Conservation (phyloP, 108 stramenopile species). For the Pseudonitzschia multistriata region DNA sequence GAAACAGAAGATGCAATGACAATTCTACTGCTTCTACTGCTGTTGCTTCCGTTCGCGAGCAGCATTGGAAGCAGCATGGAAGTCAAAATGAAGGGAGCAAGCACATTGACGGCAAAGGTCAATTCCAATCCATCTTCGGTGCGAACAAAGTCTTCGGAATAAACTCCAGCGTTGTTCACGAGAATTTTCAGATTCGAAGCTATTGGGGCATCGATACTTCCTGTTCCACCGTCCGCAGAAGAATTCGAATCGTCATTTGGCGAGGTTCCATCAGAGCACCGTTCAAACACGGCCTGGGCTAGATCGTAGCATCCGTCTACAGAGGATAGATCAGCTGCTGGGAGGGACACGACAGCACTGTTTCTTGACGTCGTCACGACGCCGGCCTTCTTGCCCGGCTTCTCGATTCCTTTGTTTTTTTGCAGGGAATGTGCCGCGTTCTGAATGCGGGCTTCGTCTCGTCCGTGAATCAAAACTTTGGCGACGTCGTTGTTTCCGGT, state of each 20-base stretch:
- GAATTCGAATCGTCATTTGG: background rate
- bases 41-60: constrained; percentile 14
- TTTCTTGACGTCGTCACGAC: background rate
- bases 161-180: constrained; percentile 90
- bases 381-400: background rate
- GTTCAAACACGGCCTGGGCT: constrained; percentile 30
- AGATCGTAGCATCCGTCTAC: constrained; percentile 41
- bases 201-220: too few species aligned
- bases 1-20: constrained; percentile 31
- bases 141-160: constrained; percentile 36
- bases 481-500: constrained; percentile 24
- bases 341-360: constrained; percentile 16
- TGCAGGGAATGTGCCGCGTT: constrained; percentile 14
- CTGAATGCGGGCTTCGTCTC: constrained; percentile 24
- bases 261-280: constrained; percentile 12
- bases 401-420: background rate
- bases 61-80: constrained; percentile 59
- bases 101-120: constrained; percentile 83
- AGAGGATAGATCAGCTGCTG: constrained; percentile 52
- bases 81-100: constrained; percentile 88
- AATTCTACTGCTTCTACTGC: constrained; percentile 12
- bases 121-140: constrained; percentile 60
- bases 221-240: background rate
- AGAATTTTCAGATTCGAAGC: constrained; percentile 42
- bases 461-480: constrained; percentile 48